A percentile compares a stretch with the other conserved stretches of the same genome.
phyloP scores from a whole-genome alignment of 169 alveolate genomes.

The Toxoplasma gondii region DNA sequence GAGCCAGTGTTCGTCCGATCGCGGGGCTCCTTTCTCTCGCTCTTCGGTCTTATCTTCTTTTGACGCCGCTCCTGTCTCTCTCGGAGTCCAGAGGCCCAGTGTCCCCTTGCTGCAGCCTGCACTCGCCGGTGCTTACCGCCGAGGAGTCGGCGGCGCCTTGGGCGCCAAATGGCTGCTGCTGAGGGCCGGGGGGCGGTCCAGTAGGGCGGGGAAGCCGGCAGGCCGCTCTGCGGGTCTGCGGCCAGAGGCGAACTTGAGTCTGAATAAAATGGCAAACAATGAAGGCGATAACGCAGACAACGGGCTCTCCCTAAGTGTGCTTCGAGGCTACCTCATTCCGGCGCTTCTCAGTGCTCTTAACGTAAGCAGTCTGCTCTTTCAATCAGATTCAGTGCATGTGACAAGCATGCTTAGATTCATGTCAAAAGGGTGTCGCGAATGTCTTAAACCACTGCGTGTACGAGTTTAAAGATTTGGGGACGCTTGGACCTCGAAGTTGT shows the following conservation, averaged over 20 bases:
- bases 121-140: background rate
- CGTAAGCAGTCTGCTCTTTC: background rate
- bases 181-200: background rate
- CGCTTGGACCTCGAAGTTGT: too few relatives aligned
- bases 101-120: background rate
- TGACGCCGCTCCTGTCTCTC: too few relatives aligned
- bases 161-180: slow-evolving; percentile 7
- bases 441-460: too few relatives aligned
- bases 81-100: background rate
- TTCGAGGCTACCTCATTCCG: background rate
- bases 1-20: too few relatives aligned
- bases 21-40: too few relatives aligned
- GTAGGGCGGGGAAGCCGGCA: background rate
- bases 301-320: background rate
- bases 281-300: background rate
- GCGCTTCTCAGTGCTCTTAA: background rate
- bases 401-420: background rate
- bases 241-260: background rate
- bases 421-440: too few relatives aligned
- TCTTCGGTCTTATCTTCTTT: too few relatives aligned
- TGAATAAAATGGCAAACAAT: background rate
- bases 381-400: background rate
- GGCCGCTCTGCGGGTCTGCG: background rate
- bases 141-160: background rate
- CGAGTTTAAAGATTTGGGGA: too few relatives aligned